These are phyloP conservation scores for Coemansia sp. DNA, from an alignment of 192 early-diverging fungal species.

Conservation along the genomic window DNA sequence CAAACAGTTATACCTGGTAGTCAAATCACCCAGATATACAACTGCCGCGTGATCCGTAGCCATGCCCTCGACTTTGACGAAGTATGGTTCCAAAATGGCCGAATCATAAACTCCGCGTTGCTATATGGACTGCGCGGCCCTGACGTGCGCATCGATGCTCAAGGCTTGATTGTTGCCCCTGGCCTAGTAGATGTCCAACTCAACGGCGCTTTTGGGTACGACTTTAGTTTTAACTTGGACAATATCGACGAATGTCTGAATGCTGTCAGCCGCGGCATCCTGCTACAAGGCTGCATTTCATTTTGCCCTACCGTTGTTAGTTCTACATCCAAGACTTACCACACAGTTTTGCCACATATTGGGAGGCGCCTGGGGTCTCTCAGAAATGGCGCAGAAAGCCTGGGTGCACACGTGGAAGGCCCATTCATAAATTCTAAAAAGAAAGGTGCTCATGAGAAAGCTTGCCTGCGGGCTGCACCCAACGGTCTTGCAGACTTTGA, in stretches of 20 bases:
- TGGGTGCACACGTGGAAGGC: slow-evolving; percentile 62
- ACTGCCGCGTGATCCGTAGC: slow-evolving; percentile 65
- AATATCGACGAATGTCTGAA: slow-evolving; percentile 61
- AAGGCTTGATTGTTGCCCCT: slow-evolving; percentile 63
- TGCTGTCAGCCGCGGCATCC: slow-evolving; percentile 62
- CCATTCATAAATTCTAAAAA: slow-evolving; percentile 64
- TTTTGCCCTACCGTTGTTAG: slow-evolving; percentile 74
- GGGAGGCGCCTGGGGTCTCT: slow-evolving; percentile 60
- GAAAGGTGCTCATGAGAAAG: slow-evolving; percentile 67
- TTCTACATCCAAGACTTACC: slow-evolving; percentile 64
- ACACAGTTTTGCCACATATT: slow-evolving; percentile 53
- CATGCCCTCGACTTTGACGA: slow-evolving; percentile 65
- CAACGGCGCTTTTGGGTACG: slow-evolving; percentile 76
- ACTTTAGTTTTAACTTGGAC: slow-evolving; percentile 58
- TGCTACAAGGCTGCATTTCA: slow-evolving; percentile 70
- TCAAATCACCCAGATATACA: slow-evolving; percentile 63
- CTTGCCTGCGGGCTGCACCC: slow-evolving; percentile 55
- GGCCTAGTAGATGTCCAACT: slow-evolving; percentile 74
- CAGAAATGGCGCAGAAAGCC: slow-evolving; percentile 59
- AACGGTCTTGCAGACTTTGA: slow-evolving; percentile 65
- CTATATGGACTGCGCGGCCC: slow-evolving; percentile 63
- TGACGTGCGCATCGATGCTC: slow-evolving; percentile 65
- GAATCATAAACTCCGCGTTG: slow-evolving; percentile 65
- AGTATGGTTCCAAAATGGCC: slow-evolving; percentile 71
- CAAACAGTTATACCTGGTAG: slow-evolving; percentile 20